phyloP scores from a whole-genome alignment of 805 yeast species.

The Candida adriatica region DNA sequence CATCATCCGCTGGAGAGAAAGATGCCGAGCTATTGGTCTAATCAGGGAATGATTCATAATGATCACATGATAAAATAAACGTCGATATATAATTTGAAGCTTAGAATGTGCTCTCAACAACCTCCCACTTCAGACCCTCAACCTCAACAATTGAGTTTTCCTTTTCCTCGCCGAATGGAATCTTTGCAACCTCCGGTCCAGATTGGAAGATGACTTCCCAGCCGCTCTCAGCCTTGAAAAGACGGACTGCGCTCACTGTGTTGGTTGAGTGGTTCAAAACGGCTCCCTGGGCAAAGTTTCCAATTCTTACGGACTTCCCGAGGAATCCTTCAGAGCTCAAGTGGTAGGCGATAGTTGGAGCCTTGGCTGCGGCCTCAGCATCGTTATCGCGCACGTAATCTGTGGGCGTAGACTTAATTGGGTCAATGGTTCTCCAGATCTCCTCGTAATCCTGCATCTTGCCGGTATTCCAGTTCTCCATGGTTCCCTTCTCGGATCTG shows the following conservation, averaged over 20 bases:
- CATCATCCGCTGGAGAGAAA: too few relatives aligned
- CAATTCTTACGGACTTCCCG: slow-evolving; percentile 42
- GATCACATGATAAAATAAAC: too few relatives aligned
- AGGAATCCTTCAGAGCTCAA: slow-evolving; percentile 21
- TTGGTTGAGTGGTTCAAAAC: slow-evolving; percentile 22
- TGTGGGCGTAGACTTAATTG: slow-evolving; percentile 28
- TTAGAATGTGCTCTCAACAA: slow-evolving; percentile 13
- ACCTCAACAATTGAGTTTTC: slow-evolving; percentile 5
- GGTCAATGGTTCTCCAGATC: slow-evolving; percentile 47
- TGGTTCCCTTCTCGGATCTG: slow-evolving; percentile 43
- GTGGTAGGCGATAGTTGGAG: slow-evolving; percentile 28
- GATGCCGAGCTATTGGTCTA: too few relatives aligned
- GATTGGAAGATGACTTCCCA: slow-evolving; percentile 15
- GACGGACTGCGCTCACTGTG: slow-evolving; percentile 17
- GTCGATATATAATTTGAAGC: background rate
- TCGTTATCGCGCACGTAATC: slow-evolving; percentile 13
- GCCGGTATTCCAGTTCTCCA: slow-evolving; percentile 41
- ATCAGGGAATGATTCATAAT: too few relatives aligned
- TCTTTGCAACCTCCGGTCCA: slow-evolving; percentile 15
- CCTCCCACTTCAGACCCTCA: slow-evolving; percentile 14
- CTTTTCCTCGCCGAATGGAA: slow-evolving; percentile 15
- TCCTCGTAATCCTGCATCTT: slow-evolving; percentile 39
- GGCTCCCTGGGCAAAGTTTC: slow-evolving; percentile 48
- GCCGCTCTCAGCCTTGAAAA: slow-evolving; percentile 7
- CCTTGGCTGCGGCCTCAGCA: slow-evolving; percentile 23